Percentiles rank a stretch among this genome's conserved stretches.
phyloP scores from a whole-genome alignment of 805 yeast genomes.

The Candida adriatica region DNA sequence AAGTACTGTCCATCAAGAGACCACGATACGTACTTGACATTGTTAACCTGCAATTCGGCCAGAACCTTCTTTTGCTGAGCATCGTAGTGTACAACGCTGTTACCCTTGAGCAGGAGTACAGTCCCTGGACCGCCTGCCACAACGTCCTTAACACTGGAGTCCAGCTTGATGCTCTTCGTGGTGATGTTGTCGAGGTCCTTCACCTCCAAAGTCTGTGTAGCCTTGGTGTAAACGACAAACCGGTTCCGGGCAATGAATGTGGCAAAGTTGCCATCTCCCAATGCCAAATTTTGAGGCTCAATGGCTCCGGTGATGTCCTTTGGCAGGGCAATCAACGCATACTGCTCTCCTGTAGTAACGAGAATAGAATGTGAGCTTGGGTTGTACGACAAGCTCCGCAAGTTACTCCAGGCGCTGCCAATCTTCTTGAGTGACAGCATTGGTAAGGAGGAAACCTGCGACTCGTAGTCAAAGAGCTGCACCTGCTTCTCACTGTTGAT shows the following conservation, averaged over 20 bases:
- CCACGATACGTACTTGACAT: conserved; percentile 87
- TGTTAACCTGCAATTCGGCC: conserved; percentile 59
- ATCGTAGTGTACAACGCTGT: conserved; percentile 75
- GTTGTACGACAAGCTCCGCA: conserved; percentile 80
- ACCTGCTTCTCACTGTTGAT: conserved; percentile 83
- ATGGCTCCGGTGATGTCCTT: conserved; percentile 89
- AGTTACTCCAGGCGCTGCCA: conserved; percentile 81
- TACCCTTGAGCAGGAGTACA: conserved; percentile 64
- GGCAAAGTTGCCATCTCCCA: conserved; percentile 81
- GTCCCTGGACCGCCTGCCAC: conserved; percentile 78
- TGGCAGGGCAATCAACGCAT: conserved; percentile 73
- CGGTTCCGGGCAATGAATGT: conserved; percentile 91
- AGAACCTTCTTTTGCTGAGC: conserved; percentile 85
- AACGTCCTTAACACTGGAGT: conserved; percentile 62
- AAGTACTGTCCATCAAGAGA: conserved; percentile 80
- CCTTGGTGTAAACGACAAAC: conserved; percentile 71
- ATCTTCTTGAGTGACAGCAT: conserved; percentile 77
- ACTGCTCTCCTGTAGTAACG: conserved; percentile 71
- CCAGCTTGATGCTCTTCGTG: conserved; percentile 75
- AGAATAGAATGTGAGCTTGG: conserved; percentile 86
- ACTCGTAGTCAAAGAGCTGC: conserved; percentile 66
- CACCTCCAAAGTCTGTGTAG: conserved; percentile 63
- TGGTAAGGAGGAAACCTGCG: conserved; percentile 63
- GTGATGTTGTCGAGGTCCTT: conserved; percentile 75
- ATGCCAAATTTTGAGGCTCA: conserved; percentile 75